A percentile compares a stretch with the other conserved stretches of the same genome.
Conservation (phyloP, 1,284 basidiomycete genomes). For the Termitomyces sp. region DNA sequence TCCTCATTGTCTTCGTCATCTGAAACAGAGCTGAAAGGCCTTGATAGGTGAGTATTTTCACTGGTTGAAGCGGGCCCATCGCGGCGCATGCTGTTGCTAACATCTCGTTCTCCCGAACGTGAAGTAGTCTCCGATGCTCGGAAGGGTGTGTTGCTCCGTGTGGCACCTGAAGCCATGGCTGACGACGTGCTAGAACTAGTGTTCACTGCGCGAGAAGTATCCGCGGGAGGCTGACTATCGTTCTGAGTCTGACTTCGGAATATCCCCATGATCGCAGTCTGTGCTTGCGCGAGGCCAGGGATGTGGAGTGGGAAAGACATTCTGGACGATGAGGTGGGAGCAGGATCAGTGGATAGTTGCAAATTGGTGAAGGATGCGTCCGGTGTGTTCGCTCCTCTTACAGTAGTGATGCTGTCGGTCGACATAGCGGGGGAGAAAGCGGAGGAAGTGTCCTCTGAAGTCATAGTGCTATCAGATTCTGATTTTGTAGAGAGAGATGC, state of each 20-base stretch:
- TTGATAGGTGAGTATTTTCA: not conserved
- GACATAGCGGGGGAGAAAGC: slow-evolving; percentile 46
- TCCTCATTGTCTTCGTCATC: slow-evolving; percentile 20
- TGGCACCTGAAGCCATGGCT: slow-evolving; percentile 1
- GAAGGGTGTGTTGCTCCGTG: slow-evolving; percentile 10
- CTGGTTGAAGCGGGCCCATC: not conserved
- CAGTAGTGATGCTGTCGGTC: slow-evolving; percentile 44
- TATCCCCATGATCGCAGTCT: slow-evolving; percentile 23
- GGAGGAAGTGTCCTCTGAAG: slow-evolving; percentile 28
- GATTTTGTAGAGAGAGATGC: slow-evolving; percentile 50
- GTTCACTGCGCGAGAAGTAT: slow-evolving; percentile 10
- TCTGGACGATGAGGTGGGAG: slow-evolving; percentile 14
- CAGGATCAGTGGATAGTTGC: slow-evolving; percentile 9
- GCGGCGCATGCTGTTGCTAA: not conserved
- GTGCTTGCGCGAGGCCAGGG: slow-evolving; percentile 24
- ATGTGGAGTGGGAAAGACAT: slow-evolving; percentile 22
- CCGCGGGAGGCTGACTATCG: slow-evolving; percentile 9
- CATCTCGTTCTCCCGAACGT: slow-evolving; percentile 7
- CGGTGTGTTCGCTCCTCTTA: slow-evolving; percentile 27
- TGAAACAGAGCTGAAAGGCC: slow-evolving; percentile 9
- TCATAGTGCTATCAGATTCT: slow-evolving; percentile 34
- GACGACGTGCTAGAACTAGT: slow-evolving; percentile 8
- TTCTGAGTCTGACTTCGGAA: slow-evolving; percentile 18
- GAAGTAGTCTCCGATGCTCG: slow-evolving; percentile 7
- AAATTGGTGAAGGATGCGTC: slow-evolving; percentile 19